Conservation (phyloP, 2,329 filamentous ascomycete genomes). For the Paraconiothyrium sp. region DNA sequence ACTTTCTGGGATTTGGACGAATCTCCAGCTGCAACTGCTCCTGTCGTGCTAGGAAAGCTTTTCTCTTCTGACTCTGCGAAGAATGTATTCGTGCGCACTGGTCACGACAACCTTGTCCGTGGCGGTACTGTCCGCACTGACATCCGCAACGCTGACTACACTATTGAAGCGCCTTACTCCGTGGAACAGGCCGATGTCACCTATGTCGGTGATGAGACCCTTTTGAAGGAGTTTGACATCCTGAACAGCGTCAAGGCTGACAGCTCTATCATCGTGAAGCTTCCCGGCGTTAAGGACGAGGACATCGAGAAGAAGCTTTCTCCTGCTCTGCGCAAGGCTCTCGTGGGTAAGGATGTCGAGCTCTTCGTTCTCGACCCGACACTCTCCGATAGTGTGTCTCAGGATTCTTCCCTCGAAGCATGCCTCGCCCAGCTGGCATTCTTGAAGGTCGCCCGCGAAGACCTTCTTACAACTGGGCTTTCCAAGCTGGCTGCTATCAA, state of each 20-base stretch:
- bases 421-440: constrained; percentile 84
- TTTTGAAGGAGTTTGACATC: constrained; percentile 81
- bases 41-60: constrained; percentile 68
- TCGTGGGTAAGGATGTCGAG: constrained; percentile 74
- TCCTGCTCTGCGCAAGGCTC: constrained; percentile 71
- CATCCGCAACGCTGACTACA: constrained; percentile 82
- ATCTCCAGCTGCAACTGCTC: constrained; percentile 72
- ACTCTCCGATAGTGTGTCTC: constrained; percentile 72
- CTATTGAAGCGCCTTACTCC: constrained; percentile 84
- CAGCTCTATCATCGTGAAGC: constrained; percentile 77
- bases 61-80: constrained; percentile 68
- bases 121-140: constrained; percentile 87
- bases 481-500: constrained; percentile 72
- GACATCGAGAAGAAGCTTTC: constrained; percentile 89
- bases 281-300: constrained; percentile 83
- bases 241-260: constrained; percentile 74
- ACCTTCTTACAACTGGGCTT: constrained; percentile 68
- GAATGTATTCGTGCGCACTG: constrained; percentile 68
- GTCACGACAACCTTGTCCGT: constrained; percentile 70
- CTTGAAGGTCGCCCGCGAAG: constrained; percentile 76
- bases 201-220: constrained; percentile 79
- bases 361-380: constrained; percentile 81
- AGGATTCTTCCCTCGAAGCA: constrained; percentile 68
- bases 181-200: constrained; percentile 81
- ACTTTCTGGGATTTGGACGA: constrained; percentile 92